Evolutionary conservation across 495 filamentous ascomycete species (phyloP), one percentile per base, ranked within the genome.

Genomic region (Staphylotrichum tortipilum): DNA sequence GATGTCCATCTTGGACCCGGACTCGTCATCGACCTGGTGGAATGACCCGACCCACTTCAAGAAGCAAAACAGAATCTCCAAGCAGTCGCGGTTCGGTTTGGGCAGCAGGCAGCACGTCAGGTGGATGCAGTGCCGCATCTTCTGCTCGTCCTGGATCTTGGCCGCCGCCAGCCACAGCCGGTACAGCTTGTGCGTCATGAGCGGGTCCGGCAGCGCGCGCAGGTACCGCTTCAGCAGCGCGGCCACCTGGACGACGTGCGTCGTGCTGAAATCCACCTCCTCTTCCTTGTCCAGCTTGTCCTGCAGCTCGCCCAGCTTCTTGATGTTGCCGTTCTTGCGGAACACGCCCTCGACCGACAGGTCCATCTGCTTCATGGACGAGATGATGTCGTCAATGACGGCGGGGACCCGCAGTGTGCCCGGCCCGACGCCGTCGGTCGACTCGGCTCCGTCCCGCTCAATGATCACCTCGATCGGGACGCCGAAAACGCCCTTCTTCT

Each of bases 321-420:
- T 84, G 63, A 99, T 96, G 62, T 96, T 97, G 50, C 92, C 92
- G 60, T 96, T 99, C 75, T 99, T 99, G 47, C 92, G 85, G 78
- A 99, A 99, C 39, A 99, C 91, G 60, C 94, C 94, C 62, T 99
- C 92, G 7, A 97, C 88, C 15, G 89, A 94, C 77, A 99, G 94
- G 68, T 99, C 92, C 89, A 97, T 99, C 61, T 88, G 91, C 54
- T 88, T 82, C 87, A 99, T 92, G 23, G 90, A 87, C 5, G 86
- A 86, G 12, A 97, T 80, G 22, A 89, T 80, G 59, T 97, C 94
- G 61, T 97, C 89, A 30, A 99, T 77, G 47, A 99, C 74, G 2
- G 85, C 82, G 12, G 92, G 92, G 33, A 97, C 86, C 47, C 85
- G 82, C 24, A 99, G 73, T 42, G 85, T 82, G 30, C 89, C 90